These are phyloP conservation scores for Beauveria sp. DNA, from an alignment of 2,329 filamentous ascomycete species.

Conservation along the genomic window DNA sequence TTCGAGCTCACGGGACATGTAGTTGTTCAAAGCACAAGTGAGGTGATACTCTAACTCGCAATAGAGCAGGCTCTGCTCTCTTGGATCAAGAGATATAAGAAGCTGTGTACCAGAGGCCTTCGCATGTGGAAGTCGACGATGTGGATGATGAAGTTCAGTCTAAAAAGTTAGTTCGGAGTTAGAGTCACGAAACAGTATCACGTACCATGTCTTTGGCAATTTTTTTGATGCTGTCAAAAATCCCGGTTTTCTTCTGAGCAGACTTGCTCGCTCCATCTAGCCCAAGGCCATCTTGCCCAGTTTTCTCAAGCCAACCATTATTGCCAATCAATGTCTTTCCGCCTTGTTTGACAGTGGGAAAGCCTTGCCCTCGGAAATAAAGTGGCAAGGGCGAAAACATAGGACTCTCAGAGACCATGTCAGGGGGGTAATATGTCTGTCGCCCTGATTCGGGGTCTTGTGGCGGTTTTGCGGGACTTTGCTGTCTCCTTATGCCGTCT, in stretches of 20 bases:
- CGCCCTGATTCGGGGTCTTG: slow-evolving; percentile 13
- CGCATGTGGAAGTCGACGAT: slow-evolving; percentile 24
- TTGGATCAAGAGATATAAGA: slow-evolving; percentile 43
- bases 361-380: slow-evolving; percentile 33
- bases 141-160: slow-evolving; percentile 31
- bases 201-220: slow-evolving; percentile 48
- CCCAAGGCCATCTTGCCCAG: slow-evolving; percentile 18
- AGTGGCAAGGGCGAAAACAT: slow-evolving; percentile 36
- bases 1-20: slow-evolving; percentile 45
- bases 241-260: slow-evolving; percentile 30
- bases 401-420: slow-evolving; percentile 18
- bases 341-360: slow-evolving; percentile 31
- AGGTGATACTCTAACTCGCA: slow-evolving; percentile 51
- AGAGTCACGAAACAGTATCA: neutral
- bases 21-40: slow-evolving; percentile 42
- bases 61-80: slow-evolving; percentile 52
- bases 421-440: slow-evolving; percentile 2
- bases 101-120: slow-evolving; percentile 27
- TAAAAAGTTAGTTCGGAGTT: slow-evolving; percentile 16
- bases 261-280: slow-evolving; percentile 20
- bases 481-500: slow-evolving; percentile 16
- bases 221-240: slow-evolving; percentile 42
- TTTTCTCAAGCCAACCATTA: slow-evolving; percentile 50
- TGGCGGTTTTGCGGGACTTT: neutral
- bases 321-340: slow-evolving; percentile 47